Percentiles rank a stretch among this genome's conserved stretches.
Evolutionary conservation across 805 yeast species (phyloP).

Genomic region (Teunomyces lycoperdinae): DNA sequence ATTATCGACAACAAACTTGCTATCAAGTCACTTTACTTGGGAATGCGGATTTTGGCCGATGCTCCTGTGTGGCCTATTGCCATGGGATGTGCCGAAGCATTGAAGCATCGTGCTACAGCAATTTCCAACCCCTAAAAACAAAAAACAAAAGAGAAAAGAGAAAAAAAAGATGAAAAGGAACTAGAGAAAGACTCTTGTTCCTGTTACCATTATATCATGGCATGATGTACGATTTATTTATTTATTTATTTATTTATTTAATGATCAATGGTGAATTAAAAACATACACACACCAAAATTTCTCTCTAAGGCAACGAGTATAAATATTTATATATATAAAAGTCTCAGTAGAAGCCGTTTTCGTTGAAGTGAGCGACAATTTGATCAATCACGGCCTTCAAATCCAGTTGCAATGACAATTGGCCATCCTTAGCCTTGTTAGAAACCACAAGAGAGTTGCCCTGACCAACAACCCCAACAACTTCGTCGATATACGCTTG

Average conservation of each 20-base stretch:
- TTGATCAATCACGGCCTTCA: slow-evolving; percentile 58
- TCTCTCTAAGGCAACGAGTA: no score
- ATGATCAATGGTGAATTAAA: not conserved
- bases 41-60: slow-evolving; percentile 75
- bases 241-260: slow-evolving; percentile 1
- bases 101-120: slow-evolving; percentile 50
- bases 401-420: slow-evolving; percentile 8
- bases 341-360: slow-evolving; percentile 72
- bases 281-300: not conserved
- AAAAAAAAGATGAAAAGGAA: not conserved
- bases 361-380: slow-evolving; percentile 71
- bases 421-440: slow-evolving; percentile 9
- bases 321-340: no score
- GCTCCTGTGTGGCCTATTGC: slow-evolving; percentile 89
- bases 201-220: not conserved
- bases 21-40: slow-evolving; percentile 61
- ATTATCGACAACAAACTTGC: slow-evolving; percentile 46
- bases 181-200: no score
- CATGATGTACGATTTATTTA: slow-evolving; percentile 2
- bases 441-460: slow-evolving; percentile 50
- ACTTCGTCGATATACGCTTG: slow-evolving; percentile 51
- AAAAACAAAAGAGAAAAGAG: not conserved
- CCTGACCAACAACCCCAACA: slow-evolving; percentile 51
- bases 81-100: slow-evolving; percentile 73
- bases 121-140: not conserved